These are phyloP conservation scores for Amaranthus hypochondriacus DNA, from an alignment of 148 eudicot species.

Conservation along the genomic window DNA sequence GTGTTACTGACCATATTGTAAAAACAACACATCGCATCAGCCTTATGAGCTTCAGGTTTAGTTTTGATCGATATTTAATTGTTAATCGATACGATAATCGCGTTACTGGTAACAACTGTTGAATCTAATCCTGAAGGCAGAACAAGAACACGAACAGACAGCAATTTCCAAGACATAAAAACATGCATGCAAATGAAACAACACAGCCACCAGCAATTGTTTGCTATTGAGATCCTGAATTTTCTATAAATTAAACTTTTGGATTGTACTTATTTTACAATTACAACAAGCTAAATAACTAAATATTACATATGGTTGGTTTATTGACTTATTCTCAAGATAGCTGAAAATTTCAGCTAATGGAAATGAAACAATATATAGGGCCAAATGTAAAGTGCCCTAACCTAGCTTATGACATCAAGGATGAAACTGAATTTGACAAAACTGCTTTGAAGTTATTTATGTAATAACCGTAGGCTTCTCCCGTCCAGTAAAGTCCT, in stretches of 20 bases:
- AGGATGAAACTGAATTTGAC: not conserved
- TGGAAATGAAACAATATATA: not conserved
- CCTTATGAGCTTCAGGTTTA: not conserved
- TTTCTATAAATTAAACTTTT: not conserved
- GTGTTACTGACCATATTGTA: too few species aligned
- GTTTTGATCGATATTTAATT: not conserved
- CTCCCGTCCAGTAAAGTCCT: constrained; percentile 80
- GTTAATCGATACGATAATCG: too few species aligned
- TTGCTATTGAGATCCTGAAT: too few species aligned
- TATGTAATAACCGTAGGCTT: constrained; percentile 87
- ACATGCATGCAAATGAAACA: too few species aligned
- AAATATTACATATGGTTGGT: constrained; percentile 18
- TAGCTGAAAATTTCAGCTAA: constrained; percentile 1
- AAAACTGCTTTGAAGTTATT: not conserved
- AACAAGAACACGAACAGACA: too few species aligned
- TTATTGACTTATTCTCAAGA: constrained; percentile 8
- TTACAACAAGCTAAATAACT: not conserved
- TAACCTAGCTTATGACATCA: constrained; percentile 9
- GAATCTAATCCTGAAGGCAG: too few species aligned
- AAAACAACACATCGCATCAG: too few species aligned
- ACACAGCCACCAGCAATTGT: too few species aligned
- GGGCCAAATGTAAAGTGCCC: not conserved
- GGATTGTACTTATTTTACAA: constrained; percentile 2
- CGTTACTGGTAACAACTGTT: too few species aligned
- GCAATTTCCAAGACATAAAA: too few species aligned